phyloP scores from a whole-genome alignment of 331 rosid species.

The Malus hybrid region DNA sequence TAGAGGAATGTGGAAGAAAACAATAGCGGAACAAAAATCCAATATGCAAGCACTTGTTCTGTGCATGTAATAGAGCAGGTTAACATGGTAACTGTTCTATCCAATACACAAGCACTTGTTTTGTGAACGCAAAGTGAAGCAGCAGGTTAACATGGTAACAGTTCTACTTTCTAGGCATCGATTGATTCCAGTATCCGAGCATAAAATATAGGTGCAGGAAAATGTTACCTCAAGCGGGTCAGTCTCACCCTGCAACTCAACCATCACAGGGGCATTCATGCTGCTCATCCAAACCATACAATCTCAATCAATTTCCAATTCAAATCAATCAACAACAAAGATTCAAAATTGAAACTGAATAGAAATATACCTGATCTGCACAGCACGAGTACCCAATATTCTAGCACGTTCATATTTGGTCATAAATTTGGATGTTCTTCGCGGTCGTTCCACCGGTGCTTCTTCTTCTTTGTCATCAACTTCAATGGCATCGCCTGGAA shows the following conservation, averaged over 20 bases:
- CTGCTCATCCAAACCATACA: slow-evolving; percentile 31
- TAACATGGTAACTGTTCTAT: no score
- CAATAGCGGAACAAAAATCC: background rate
- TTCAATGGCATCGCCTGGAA: background rate
- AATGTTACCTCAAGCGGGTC: slow-evolving; percentile 85
- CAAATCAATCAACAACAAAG: background rate
- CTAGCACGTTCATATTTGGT: slow-evolving; percentile 92
- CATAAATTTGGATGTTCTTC: slow-evolving; percentile 81
- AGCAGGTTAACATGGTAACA: background rate
- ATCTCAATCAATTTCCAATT: slow-evolving; percentile 2
- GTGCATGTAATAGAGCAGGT: background rate
- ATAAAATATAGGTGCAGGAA: background rate
- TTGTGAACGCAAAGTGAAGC: background rate
- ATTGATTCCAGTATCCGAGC: background rate
- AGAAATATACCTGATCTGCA: slow-evolving; percentile 66
- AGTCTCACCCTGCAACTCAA: slow-evolving; percentile 93
- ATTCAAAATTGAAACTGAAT: background rate
- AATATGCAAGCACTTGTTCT: background rate
- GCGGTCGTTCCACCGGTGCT: slow-evolving; percentile 39
- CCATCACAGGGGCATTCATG: slow-evolving; percentile 98
- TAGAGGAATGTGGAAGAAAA: background rate
- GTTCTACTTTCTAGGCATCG: background rate
- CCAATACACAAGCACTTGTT: background rate
- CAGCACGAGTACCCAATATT: slow-evolving; percentile 90
- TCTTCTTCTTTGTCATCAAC: slow-evolving; percentile 31